These are phyloP conservation scores for Boletus pseudo-olivaceus DNA, from an alignment of 768 basidiomycete genomes.

Conservation along the genomic window DNA sequence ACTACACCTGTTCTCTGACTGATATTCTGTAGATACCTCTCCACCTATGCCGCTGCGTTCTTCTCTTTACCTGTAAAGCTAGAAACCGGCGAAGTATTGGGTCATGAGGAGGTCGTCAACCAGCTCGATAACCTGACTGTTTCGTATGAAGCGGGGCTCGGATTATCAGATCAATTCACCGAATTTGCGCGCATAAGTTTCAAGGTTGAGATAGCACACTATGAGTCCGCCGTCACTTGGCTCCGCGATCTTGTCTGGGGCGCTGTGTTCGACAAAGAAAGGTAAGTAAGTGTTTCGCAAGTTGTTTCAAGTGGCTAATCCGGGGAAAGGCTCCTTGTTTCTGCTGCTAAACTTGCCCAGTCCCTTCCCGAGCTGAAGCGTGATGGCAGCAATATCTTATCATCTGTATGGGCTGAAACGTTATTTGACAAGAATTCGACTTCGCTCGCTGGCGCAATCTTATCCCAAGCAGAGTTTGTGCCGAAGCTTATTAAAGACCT, in stretches of 20 bases:
- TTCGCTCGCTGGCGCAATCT: constrained; percentile 60
- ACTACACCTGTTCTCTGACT: constrained; percentile 1
- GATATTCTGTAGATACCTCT: constrained; percentile 55
- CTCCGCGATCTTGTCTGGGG: constrained; percentile 76
- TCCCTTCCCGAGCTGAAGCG: constrained; percentile 89
- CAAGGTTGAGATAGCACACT: constrained; percentile 79
- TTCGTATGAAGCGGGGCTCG: constrained; percentile 71
- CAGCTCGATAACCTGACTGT: constrained; percentile 90
- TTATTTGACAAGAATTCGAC: constrained; percentile 70
- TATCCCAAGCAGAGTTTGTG: constrained; percentile 75
- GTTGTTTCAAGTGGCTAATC: constrained; percentile 1
- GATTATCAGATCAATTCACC: constrained; percentile 60
- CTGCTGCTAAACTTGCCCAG: constrained; percentile 85
- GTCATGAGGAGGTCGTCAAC: constrained; percentile 89
- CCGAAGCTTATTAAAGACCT: constrained; percentile 70
- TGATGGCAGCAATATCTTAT: constrained; percentile 76
- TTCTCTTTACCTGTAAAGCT: constrained; percentile 83
- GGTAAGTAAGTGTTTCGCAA: constrained; percentile 41
- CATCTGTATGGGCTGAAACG: constrained; percentile 64
- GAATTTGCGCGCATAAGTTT: constrained; percentile 74
- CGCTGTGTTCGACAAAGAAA: constrained; percentile 72
- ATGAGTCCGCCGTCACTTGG: constrained; percentile 84
- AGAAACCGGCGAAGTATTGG: constrained; percentile 62
- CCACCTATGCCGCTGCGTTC: constrained; percentile 76
- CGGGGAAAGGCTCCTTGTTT: constrained; percentile 66